A percentile compares a stretch with the other conserved stretches of the same genome.
Conservation (phyloP, 148 eudicot species). For the Spergularia bocconei region DNA sequence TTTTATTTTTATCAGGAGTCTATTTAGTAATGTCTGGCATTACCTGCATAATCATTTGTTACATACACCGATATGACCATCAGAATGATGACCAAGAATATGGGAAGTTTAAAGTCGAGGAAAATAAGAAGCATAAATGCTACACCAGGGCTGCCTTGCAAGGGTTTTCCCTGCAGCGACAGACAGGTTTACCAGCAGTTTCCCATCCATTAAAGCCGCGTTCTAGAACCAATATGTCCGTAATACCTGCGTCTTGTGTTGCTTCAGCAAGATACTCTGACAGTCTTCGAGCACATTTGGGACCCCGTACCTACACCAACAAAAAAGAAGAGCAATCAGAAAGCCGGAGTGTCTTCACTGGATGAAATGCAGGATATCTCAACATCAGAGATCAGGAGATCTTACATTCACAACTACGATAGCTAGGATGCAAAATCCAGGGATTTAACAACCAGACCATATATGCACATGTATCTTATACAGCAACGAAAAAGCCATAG, state of each 20-base stretch:
- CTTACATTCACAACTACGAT: too few relatives aligned
- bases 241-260: conserved; percentile 53
- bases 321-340: conserved; percentile 4
- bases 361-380: neutral
- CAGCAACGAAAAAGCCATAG: too few relatives aligned
- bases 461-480: too few relatives aligned
- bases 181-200: conserved; percentile 88
- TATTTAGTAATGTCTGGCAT: too few relatives aligned
- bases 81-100: neutral
- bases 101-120: neutral
- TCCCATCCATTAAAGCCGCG: conserved; percentile 95
- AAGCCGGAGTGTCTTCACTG: neutral
- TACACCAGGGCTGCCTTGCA: conserved; percentile 57
- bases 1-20: too few relatives aligned
- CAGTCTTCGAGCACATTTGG: conserved; percentile 78
- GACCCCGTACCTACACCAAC: conserved; percentile 79
- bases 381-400: too few relatives aligned
- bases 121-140: neutral
- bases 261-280: conserved; percentile 63
- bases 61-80: neutral
- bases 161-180: conserved; percentile 68
- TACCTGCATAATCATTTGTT: too few relatives aligned
- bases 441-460: too few relatives aligned
- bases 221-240: conserved; percentile 73
- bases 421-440: too few relatives aligned